Evolutionary conservation across 768 basidiomycete species (phyloP).

Genomic region (Kwoniella shandongensis): DNA sequence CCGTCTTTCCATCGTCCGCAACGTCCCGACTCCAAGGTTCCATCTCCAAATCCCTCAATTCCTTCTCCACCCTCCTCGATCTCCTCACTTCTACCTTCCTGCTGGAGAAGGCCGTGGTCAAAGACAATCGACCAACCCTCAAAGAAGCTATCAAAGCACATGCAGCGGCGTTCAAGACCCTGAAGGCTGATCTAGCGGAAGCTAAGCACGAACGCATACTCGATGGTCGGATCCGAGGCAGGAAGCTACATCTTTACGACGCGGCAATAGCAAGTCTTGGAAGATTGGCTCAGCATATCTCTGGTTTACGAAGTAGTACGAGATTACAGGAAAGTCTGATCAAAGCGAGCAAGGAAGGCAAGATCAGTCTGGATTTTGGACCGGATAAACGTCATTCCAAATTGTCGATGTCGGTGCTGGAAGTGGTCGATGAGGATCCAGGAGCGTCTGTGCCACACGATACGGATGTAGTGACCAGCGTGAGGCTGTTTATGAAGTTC

Average conservation of each 20-base stretch:
- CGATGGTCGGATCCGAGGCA: slow-evolving; percentile 53
- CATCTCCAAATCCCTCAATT: slow-evolving; percentile 81
- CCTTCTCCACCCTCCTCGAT: slow-evolving; percentile 79
- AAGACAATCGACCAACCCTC: slow-evolving; percentile 53
- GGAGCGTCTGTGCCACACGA: slow-evolving; percentile 1
- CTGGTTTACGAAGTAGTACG: slow-evolving; percentile 80
- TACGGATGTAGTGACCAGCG: slow-evolving; percentile 35
- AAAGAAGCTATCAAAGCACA: slow-evolving; percentile 80
- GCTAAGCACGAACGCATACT: slow-evolving; percentile 78
- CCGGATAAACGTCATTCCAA: slow-evolving; percentile 2
- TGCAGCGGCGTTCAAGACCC: slow-evolving; percentile 81
- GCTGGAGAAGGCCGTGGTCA: slow-evolving; percentile 58
- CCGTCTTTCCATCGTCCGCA: slow-evolving; percentile 81
- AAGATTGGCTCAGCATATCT: slow-evolving; percentile 88
- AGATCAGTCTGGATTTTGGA: slow-evolving; percentile 21
- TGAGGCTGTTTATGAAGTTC: slow-evolving; percentile 50
- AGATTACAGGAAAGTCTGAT: slow-evolving; percentile 79
- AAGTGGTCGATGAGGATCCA: slow-evolving; percentile 17
- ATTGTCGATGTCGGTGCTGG: slow-evolving; percentile 12
- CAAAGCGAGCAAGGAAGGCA: slow-evolving; percentile 56
- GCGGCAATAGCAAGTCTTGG: slow-evolving; percentile 84
- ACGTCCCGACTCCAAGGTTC: slow-evolving; percentile 69
- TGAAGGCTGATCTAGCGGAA: slow-evolving; percentile 82
- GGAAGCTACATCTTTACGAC: slow-evolving; percentile 66
- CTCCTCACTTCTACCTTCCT: slow-evolving; percentile 84